A percentile compares a stretch with the other conserved stretches of the same genome.
Conservation (phyloP, 2,329 filamentous ascomycete species). For the Penicillium sp. region DNA sequence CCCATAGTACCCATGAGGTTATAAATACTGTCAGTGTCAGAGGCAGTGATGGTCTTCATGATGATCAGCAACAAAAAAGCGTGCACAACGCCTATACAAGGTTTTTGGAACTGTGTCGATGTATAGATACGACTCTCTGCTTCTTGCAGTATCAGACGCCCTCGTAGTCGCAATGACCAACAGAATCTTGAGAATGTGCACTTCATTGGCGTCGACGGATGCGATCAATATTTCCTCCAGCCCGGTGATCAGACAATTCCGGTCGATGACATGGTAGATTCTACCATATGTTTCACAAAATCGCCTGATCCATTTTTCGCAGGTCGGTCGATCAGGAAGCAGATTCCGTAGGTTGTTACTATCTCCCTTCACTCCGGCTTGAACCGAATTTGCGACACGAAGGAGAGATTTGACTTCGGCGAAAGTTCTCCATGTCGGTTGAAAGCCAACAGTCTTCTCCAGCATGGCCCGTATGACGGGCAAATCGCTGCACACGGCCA, state of each 20-base stretch:
- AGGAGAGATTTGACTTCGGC: neutral
- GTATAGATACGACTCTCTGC: neutral
- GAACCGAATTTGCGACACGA: neutral
- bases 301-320: neutral
- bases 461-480: neutral
- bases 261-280: conserved; percentile 2
- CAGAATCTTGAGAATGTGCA: neutral
- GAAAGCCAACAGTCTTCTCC: neutral
- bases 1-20: neutral
- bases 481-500: neutral
- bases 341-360: neutral
- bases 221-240: neutral
- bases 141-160: conserved; percentile 1
- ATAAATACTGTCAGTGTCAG: neutral
- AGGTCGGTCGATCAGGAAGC: neutral
- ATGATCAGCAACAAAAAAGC: neutral
- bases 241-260: neutral
- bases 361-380: neutral
- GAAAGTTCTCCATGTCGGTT: neutral
- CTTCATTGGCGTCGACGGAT: neutral
- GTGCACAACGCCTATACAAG: neutral
- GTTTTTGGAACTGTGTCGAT: neutral
- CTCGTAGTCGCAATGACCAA: neutral
- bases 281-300: neutral
- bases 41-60: neutral